phyloP scores from a whole-genome alignment of 345 rosid genomes.

The Geranium brycei region DNA sequence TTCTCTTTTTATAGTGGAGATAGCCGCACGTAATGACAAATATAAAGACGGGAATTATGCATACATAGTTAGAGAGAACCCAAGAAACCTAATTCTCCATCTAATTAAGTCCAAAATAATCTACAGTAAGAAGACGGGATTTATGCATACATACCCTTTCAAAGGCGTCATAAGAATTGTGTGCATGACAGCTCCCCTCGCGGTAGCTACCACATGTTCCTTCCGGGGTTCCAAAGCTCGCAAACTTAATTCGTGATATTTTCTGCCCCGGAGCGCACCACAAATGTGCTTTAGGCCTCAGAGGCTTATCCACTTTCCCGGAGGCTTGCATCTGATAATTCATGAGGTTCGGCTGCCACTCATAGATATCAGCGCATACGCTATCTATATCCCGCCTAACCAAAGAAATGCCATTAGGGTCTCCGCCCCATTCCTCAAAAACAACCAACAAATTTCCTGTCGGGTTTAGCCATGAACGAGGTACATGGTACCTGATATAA shows the following conservation, averaged over 20 bases:
- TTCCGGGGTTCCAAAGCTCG: conserved; percentile 89
- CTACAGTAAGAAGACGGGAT: too few species aligned
- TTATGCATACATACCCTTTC: conserved; percentile 40
- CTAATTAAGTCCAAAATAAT: too few species aligned
- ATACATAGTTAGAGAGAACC: too few species aligned
- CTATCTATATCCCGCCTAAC: conserved; percentile 77
- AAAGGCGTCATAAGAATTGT: conserved; percentile 87
- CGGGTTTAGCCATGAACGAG: conserved; percentile 86
- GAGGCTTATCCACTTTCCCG: conserved; percentile 63
- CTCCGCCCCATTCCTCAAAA: conserved; percentile 98
- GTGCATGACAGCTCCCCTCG: conserved; percentile 77
- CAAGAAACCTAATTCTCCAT: too few species aligned
- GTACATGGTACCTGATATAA: conserved; percentile 70
- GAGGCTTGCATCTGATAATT: conserved; percentile 75
- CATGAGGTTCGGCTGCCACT: conserved; percentile 91
- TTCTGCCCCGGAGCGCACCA: conserved; percentile 72
- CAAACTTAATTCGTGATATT: conserved; percentile 69
- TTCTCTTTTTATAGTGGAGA: too few species aligned
- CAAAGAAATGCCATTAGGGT: conserved; percentile 70
- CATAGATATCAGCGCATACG: conserved; percentile 76
- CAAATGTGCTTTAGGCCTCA: conserved; percentile 79
- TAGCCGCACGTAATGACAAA: too few species aligned
- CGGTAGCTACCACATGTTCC: conserved; percentile 84
- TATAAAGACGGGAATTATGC: too few species aligned
- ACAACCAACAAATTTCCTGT: conserved; percentile 78